Base-by-base conservation (phyloP, 2,329 filamentous ascomycete genomes). In the Pestalotiopsis sp. region DNA sequence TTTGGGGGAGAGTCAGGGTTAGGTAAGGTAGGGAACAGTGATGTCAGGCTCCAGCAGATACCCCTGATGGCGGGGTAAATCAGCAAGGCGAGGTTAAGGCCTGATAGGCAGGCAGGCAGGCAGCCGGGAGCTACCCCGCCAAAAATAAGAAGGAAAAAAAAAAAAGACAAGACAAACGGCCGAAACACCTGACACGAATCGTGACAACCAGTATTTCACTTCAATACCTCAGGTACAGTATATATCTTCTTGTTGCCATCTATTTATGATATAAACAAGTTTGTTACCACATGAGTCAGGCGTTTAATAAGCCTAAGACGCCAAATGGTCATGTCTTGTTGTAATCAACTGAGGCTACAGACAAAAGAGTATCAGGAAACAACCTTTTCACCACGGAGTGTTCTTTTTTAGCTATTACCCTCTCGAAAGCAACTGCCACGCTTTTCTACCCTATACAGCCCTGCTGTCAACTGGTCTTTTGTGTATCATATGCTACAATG, bases 401-500 rank as follows among this genome's bases (percentile, higher is more conserved):
- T 36, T 39, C 13, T 39, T 36, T n/a, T 36, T n/a, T 36, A n/a
- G 12, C n/a, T 61, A 61, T 61, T n/a, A 61, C 13, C 23, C 31
- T 23, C 58, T 27, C 2, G 6, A 36, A 27, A 27, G 25, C 23
- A 62, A 36, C 31, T 62, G 31, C 59, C 59, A 38, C 59, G 59
- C 38, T 20, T 64, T 27, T 49, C 14, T 45, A 31, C 41, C 57
- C 63, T 66, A 66, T 57, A 66, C 52, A 57, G 25, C 45, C 63
- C 45, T 14, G 63, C 63, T 64, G 62, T 39, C 63, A 36, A 38
- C 45, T 66, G n/a, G 12, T 45, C 27, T 25, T 11, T 11, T 56
- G 25, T 57, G n/a, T 64, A 52, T 64, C 41, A 36, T 38, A 66
- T 57, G 63, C 49, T 66, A 57, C 63, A 57, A 66, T 58, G 63